Evolutionary conservation across 495 filamentous ascomycete genomes (phyloP).

Genomic region (Talaromyces trachyspermus): DNA sequence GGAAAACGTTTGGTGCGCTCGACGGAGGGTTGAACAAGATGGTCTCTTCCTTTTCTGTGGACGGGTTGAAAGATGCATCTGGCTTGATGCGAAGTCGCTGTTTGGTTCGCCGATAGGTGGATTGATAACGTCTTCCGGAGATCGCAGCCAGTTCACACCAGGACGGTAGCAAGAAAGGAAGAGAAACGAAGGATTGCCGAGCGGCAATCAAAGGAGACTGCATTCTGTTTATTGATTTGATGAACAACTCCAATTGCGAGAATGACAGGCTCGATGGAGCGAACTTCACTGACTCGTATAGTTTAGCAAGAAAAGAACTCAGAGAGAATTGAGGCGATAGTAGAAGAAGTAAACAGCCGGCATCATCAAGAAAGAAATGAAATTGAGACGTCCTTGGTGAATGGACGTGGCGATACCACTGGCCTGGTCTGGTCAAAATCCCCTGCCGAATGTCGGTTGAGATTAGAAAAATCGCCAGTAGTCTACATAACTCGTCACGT

Average conservation of each 20-base stretch:
- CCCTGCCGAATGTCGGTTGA: no score
- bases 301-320: no score
- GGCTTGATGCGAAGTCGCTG: slow-evolving; percentile 66
- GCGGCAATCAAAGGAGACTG: slow-evolving; percentile 14
- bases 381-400: background rate
- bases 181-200: slow-evolving; percentile 32
- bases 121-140: slow-evolving; percentile 50
- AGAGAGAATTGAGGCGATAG: no score
- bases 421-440: no score
- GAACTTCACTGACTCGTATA: no score
- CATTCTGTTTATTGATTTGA: background rate
- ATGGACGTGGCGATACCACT: no score
- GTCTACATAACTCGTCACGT: no score
- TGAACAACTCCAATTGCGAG: background rate
- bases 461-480: no score
- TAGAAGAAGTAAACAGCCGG: background rate
- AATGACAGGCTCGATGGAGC: no score
- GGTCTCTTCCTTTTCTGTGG: slow-evolving; percentile 45
- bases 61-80: slow-evolving; percentile 58
- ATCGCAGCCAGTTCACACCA: slow-evolving; percentile 27
- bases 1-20: slow-evolving; percentile 68
- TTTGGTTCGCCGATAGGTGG: slow-evolving; percentile 61
- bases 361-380: background rate
- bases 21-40: slow-evolving; percentile 95
- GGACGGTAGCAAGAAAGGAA: slow-evolving; percentile 34